phyloP scores from a whole-genome alignment of 305 asterid genomes.

The Andrographis paniculata region DNA sequence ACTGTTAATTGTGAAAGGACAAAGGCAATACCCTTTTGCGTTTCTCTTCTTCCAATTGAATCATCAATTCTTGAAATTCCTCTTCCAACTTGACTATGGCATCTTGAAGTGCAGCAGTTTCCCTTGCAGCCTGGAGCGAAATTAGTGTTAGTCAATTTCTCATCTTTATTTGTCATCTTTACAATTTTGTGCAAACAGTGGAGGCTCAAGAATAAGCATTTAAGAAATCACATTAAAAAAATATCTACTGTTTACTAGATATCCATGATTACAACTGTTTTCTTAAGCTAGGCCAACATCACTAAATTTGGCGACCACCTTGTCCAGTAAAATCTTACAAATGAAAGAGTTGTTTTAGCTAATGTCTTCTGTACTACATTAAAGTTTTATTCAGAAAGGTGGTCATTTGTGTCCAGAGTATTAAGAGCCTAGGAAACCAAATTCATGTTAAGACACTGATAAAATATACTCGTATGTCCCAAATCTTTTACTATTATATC shows the following conservation, averaged over 20 bases:
- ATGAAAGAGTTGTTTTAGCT: background rate
- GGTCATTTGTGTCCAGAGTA: too few relatives aligned
- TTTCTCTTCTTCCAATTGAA: background rate
- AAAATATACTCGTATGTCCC: too few relatives aligned
- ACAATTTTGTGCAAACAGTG: slow-evolving; percentile 1
- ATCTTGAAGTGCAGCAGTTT: slow-evolving; percentile 70
- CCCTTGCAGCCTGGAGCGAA: slow-evolving; percentile 68
- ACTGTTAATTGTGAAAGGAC: slow-evolving; percentile 4
- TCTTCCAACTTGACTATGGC: background rate
- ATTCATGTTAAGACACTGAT: too few relatives aligned
- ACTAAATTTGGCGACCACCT: background rate
- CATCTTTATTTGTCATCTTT: background rate
- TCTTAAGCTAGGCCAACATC: background rate
- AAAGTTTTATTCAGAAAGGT: too few relatives aligned
- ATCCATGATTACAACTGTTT: background rate
- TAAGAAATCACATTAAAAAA: background rate
- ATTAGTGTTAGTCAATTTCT: slow-evolving; percentile 14
- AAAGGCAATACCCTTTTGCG: slow-evolving; percentile 36
- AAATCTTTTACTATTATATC: too few relatives aligned
- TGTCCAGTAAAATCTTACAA: background rate
- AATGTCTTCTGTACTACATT: too few relatives aligned
- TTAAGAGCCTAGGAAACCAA: too few relatives aligned
- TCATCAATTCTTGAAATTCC: background rate
- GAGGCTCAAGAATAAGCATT: too few relatives aligned
- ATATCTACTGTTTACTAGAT: background rate